These are phyloP conservation scores for Trametes sp. DNA, from an alignment of 1,284 basidiomycete genomes.

Conservation along the genomic window DNA sequence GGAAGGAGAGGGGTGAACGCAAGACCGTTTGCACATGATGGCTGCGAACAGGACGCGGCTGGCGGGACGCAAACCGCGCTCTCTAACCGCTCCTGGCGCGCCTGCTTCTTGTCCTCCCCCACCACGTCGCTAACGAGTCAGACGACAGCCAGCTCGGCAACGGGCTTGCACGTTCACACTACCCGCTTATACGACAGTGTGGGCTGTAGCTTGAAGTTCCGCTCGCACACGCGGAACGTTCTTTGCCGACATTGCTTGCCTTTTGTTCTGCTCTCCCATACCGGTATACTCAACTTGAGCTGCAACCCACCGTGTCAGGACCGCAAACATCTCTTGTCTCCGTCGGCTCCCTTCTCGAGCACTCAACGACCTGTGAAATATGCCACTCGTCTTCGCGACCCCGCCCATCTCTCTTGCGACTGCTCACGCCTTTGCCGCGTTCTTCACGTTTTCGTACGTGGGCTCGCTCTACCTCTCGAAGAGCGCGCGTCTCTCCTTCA, in stretches of 20 bases:
- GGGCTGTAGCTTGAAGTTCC: no score
- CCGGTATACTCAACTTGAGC: no score
- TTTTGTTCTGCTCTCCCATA: no score
- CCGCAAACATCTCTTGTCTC: neutral
- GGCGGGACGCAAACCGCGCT: neutral
- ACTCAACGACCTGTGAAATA: neutral
- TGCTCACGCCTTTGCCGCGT: constrained; percentile 39
- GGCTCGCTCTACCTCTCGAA: constrained; percentile 43
- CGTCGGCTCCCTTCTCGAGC: no score
- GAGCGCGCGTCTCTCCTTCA: constrained; percentile 39
- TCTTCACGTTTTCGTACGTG: constrained; percentile 42
- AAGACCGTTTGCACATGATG: neutral
- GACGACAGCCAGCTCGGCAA: no score
- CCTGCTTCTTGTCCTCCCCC: neutral
- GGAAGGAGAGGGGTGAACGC: neutral
- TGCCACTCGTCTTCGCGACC: constrained; percentile 33
- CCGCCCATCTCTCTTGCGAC: constrained; percentile 38
- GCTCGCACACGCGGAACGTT: no score
- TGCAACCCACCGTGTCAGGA: no score
- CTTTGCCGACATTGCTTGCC: no score
- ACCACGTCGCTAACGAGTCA: neutral
- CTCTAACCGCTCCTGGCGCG: neutral
- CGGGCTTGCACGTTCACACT: no score
- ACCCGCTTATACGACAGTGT: no score
- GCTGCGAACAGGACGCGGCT: neutral